Conservation (phyloP, 2,329 filamentous ascomycete species). For the Ophiosphaerella herpotricha region DNA sequence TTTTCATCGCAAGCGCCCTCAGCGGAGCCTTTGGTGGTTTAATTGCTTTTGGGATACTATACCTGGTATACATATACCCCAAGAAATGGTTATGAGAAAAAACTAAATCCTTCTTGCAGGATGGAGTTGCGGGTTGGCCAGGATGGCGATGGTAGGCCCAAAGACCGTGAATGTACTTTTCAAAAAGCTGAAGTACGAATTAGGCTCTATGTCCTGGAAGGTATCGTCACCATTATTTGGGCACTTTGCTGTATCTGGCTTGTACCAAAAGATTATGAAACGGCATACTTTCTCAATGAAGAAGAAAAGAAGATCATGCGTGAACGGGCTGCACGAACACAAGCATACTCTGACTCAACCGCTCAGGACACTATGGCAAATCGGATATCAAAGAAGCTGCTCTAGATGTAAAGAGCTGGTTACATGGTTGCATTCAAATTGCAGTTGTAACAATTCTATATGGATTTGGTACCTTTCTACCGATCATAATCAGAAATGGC, state of each 20-base stretch:
- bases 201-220: slow-evolving; percentile 40
- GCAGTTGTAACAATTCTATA: slow-evolving; percentile 48
- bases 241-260: slow-evolving; percentile 35
- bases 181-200: background rate
- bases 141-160: slow-evolving; percentile 1
- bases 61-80: slow-evolving; percentile 17
- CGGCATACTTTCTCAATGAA: slow-evolving; percentile 39
- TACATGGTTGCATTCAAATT: slow-evolving; percentile 46
- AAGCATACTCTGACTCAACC: slow-evolving; percentile 37
- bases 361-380: slow-evolving; percentile 33
- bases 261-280: slow-evolving; percentile 38
- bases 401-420: slow-evolving; percentile 39
- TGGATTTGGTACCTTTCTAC: slow-evolving; percentile 48
- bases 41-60: slow-evolving; percentile 35
- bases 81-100: background rate
- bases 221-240: slow-evolving; percentile 36
- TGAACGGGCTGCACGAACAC: slow-evolving; percentile 32
- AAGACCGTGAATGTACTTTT: background rate
- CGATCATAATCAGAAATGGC: slow-evolving; percentile 49
- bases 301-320: slow-evolving; percentile 38
- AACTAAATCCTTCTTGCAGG: background rate
- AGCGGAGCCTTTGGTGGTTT: slow-evolving; percentile 35
- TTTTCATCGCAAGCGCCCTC: slow-evolving; percentile 35
- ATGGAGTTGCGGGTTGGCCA: background rate
- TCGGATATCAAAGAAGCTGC: slow-evolving; percentile 39